Percentiles rank a stretch among this genome's conserved stretches.
These are phyloP conservation scores for Fusarium guadeloupense DNA, from an alignment of 2,329 filamentous ascomycete genomes.

Conservation along the genomic window DNA sequence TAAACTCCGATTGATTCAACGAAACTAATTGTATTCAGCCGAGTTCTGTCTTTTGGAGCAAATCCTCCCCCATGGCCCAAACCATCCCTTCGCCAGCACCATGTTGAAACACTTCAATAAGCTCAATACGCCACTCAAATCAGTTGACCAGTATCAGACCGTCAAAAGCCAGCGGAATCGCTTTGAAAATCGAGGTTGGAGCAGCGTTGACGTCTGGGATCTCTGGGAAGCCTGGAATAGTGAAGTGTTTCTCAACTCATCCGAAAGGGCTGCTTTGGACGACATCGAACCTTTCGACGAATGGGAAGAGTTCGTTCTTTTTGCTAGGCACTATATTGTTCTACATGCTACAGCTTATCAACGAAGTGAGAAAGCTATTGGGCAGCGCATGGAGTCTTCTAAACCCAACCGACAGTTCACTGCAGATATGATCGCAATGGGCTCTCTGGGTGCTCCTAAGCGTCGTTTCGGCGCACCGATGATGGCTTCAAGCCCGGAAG, in stretches of 20 bases:
- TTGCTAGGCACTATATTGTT: slow-evolving; percentile 85
- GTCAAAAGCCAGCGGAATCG: slow-evolving; percentile 72
- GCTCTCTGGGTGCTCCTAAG: slow-evolving; percentile 41
- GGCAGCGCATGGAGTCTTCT: background rate
- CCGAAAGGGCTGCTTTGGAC: slow-evolving; percentile 71
- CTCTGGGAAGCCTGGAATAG: slow-evolving; percentile 87
- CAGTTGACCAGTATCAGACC: slow-evolving; percentile 74
- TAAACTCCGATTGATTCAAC: background rate
- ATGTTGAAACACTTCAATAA: slow-evolving; percentile 89
- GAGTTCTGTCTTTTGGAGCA: slow-evolving; percentile 90
- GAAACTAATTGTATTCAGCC: slow-evolving; percentile 48
- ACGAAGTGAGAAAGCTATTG: background rate
- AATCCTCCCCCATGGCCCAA: slow-evolving; percentile 77
- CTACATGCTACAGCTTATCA: slow-evolving; percentile 63
- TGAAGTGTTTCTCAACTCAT: slow-evolving; percentile 67
- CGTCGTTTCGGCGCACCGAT: slow-evolving; percentile 70
- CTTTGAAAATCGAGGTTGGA: slow-evolving; percentile 77
- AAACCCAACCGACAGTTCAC: background rate
- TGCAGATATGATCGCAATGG: slow-evolving; percentile 18
- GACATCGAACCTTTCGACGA: slow-evolving; percentile 87
- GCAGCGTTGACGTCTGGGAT: slow-evolving; percentile 67
- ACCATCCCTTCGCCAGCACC: slow-evolving; percentile 85
- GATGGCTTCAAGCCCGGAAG: slow-evolving; percentile 49
- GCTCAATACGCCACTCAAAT: slow-evolving; percentile 79
- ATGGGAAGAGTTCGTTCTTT: slow-evolving; percentile 93